Evolutionary conservation across 345 rosid species (phyloP).

Genomic region (Psidium guajava): DNA sequence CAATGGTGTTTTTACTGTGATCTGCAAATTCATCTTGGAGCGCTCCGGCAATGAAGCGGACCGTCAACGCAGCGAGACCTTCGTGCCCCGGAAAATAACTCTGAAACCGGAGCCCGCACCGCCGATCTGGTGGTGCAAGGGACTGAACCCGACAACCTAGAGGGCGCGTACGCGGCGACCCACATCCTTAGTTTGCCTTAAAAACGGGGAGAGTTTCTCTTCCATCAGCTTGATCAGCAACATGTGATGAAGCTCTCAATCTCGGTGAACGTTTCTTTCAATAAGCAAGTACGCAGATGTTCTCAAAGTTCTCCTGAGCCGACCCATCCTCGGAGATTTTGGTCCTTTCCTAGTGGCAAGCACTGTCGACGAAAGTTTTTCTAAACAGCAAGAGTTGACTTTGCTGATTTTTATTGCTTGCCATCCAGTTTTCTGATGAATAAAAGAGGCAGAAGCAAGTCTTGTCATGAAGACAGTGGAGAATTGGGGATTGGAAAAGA

Average conservation of each 20-base stretch:
- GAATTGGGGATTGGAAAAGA: background rate
- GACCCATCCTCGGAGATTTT: background rate
- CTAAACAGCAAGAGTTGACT: background rate
- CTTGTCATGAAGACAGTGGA: background rate
- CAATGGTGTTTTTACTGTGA: background rate
- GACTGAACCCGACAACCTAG: background rate
- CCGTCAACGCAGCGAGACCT: background rate
- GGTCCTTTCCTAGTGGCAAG: background rate
- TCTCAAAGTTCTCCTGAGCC: background rate
- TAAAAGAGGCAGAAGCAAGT: background rate
- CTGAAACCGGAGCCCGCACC: background rate
- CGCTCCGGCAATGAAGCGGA: background rate
- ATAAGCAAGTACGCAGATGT: background rate
- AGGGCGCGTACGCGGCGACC: background rate
- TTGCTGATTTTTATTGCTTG: background rate
- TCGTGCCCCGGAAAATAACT: background rate
- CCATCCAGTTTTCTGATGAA: background rate
- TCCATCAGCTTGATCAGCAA: background rate
- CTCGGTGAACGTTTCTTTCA: background rate
- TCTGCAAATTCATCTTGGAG: background rate
- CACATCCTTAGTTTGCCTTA: background rate
- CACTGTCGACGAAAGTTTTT: background rate
- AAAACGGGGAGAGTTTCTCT: background rate
- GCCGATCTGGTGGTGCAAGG: background rate
- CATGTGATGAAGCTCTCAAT: background rate